These are phyloP conservation scores for Austroboletus novae-zelandiae DNA, from an alignment of 1,284 basidiomycete species.

Conservation along the genomic window DNA sequence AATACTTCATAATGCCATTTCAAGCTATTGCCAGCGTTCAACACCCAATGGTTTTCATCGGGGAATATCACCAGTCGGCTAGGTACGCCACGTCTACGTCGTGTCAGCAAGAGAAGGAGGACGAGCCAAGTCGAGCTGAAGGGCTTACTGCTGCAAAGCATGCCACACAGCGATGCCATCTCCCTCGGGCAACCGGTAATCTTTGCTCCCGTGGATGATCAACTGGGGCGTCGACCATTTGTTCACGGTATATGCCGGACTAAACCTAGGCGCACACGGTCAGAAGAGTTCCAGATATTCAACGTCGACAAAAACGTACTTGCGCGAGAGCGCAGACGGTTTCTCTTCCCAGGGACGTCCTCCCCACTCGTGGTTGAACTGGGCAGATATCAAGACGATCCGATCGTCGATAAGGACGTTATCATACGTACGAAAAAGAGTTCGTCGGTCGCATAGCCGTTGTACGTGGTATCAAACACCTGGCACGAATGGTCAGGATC, in stretches of 20 bases:
- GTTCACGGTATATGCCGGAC: conserved; percentile 74
- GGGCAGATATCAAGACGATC: background rate
- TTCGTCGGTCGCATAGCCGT: conserved; percentile 81
- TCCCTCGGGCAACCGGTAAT: conserved; percentile 81
- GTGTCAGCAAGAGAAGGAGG: background rate
- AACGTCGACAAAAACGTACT: conserved; percentile 37
- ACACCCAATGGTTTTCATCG: conserved; percentile 91
- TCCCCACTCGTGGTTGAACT: conserved; percentile 86
- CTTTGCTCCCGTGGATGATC: conserved; percentile 83
- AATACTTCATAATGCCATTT: conserved; percentile 91
- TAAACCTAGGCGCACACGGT: conserved; percentile 42
- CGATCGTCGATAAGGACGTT: background rate
- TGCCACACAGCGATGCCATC: conserved; percentile 84
- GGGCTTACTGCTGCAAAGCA: conserved; percentile 69
- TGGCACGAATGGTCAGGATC: conserved; percentile 21
- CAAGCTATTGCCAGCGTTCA: conserved; percentile 74
- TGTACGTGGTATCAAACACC: conserved; percentile 72
- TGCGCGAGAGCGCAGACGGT: conserved; percentile 51
- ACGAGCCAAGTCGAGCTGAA: background rate
- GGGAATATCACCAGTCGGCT: conserved; percentile 88
- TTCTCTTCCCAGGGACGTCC: conserved; percentile 75
- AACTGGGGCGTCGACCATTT: conserved; percentile 87
- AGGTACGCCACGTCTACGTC: conserved; percentile 64
- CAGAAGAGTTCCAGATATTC: background rate
- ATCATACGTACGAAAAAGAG: conserved; percentile 71